Evolutionary conservation across 257 asterid species (phyloP), one percentile per base, ranked within the genome.

Genomic region (Echium plantagineum): DNA sequence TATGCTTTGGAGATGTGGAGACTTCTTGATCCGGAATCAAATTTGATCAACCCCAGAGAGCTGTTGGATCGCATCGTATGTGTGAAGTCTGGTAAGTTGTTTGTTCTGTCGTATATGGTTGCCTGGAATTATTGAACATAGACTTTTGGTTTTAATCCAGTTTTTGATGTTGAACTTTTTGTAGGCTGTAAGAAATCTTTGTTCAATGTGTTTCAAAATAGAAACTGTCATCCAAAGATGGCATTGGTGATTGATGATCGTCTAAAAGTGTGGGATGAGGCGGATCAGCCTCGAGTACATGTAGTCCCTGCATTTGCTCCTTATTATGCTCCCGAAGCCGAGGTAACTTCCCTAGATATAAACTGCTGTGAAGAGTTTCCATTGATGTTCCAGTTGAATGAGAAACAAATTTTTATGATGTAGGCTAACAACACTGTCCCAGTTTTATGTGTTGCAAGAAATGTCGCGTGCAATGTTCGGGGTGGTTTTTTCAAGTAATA

Each of bases 1-100:
- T 91, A 91, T 72, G 98, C 98, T 55, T 63, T 91, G 72, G 98
- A 91, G 77, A 91, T 91, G 98, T 91, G 98, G 98, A 86, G 98
- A 74, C 96, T 91, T 72, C 96, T 91, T 66, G 98, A 91, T 71
- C 96, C 98, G 19, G 96, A 85, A 49, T 91, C 94, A 57, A 88
- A 82, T 74, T 81, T 91, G 81, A 88, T 91, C 69, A 73, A 72
- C 77, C 68, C 79, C 13, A 81, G 75, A 74, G 89, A 85, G 75
- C 82, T 85, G 61, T 72, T 85, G 82, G 82, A 84, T 60, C 98
- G 96, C 26, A 84, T 91, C 71, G 94, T 84, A 48, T 91, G 96
- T 57, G 98, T 91, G 69, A 91, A 88, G 73, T 79, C 98, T 70
- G 96, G 98, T 89, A 72, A 74, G 82, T 59, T 68, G 19, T 46